Percentiles rank a stretch among this genome's conserved stretches.
These are phyloP conservation scores for Coemansia sp. DNA, from an alignment of 192 early-diverging fungal species.

Conservation along the genomic window DNA sequence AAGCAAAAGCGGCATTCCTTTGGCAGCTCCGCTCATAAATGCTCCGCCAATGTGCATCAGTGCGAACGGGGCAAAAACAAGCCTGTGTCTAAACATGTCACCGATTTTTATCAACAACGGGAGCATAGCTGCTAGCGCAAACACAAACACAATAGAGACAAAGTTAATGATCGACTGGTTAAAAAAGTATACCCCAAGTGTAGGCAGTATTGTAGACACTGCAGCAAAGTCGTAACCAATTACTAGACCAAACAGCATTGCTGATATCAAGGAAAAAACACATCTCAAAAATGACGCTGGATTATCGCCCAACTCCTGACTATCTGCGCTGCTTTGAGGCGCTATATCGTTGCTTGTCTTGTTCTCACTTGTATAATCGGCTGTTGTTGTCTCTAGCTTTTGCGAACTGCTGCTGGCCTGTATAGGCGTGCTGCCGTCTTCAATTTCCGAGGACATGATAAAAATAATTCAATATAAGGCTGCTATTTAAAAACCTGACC, in stretches of 20 bases:
- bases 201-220: conserved; percentile 69
- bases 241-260: conserved; percentile 65
- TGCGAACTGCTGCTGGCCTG: background rate
- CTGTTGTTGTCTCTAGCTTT: background rate
- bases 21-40: conserved; percentile 51
- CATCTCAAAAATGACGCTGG: conserved; percentile 4
- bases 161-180: conserved; percentile 70
- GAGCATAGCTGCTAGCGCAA: conserved; percentile 48
- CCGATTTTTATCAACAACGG: conserved; percentile 56
- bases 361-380: background rate
- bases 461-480: background rate
- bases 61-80: conserved; percentile 18
- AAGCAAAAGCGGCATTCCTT: conserved; percentile 60
- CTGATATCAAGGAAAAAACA: conserved; percentile 14
- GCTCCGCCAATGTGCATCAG: conserved; percentile 44
- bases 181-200: conserved; percentile 70
- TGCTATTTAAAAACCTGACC: background rate
- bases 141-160: conserved; percentile 68
- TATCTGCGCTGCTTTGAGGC: conserved; percentile 3
- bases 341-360: background rate
- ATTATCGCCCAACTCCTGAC: background rate
- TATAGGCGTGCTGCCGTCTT: background rate
- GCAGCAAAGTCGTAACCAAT: conserved; percentile 79
- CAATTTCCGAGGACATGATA: background rate
- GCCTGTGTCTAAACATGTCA: conserved; percentile 54